These are phyloP conservation scores for Colletotrichum lentis DNA, from an alignment of 2,329 filamentous ascomycete species.

Conservation along the genomic window DNA sequence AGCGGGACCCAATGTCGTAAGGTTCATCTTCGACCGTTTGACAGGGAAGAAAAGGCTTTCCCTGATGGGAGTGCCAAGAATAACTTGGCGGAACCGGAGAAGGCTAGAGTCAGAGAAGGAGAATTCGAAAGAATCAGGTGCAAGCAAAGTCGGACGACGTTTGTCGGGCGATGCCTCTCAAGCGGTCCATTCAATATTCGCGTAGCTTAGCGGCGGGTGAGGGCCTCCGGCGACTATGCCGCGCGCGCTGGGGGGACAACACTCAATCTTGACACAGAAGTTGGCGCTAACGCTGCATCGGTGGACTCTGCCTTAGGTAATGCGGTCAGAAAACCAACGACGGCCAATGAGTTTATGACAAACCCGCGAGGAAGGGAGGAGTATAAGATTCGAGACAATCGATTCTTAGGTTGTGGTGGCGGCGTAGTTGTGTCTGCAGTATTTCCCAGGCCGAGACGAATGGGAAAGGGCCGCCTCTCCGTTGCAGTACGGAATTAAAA, in stretches of 20 bases:
- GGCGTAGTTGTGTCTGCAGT: neutral
- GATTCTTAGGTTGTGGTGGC: neutral
- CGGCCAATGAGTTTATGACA: neutral
- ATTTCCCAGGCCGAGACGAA: neutral
- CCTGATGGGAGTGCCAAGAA: neutral
- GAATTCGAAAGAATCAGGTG: constrained; percentile 10
- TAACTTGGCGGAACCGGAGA: neutral
- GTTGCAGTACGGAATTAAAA: neutral
- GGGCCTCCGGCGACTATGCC: neutral
- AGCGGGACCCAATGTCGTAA: neutral
- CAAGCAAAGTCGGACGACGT: constrained; percentile 1
- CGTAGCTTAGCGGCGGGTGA: neutral
- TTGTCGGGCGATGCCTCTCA: neutral
- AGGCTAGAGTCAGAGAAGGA: neutral
- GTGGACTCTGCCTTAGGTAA: constrained; percentile 21
- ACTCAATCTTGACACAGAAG: neutral
- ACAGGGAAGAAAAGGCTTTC: neutral
- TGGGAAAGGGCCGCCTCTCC: neutral
- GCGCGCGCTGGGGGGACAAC: neutral
- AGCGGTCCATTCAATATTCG: constrained; percentile 27
- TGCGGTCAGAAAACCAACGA: neutral
- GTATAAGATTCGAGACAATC: neutral
- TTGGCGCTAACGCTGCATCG: neutral
- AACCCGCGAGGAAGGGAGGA: neutral
- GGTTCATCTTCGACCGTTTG: neutral